Base-by-base conservation (phyloP, 306 rosid genomes). In the Dryas alaskensis region DNA sequence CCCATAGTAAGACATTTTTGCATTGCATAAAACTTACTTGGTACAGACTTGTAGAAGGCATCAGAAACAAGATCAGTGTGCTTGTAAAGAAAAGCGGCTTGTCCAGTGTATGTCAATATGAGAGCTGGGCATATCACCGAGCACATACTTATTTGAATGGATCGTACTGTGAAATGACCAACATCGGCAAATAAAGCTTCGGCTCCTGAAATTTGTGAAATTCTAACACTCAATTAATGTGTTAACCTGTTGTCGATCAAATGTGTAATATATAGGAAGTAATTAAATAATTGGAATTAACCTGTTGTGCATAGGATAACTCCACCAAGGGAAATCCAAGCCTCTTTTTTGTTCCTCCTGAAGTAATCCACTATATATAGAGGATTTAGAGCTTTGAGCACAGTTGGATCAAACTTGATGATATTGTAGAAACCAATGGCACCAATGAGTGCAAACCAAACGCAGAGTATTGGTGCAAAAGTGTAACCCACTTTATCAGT, bases 311-410 rank as follows among this genome's bases (percentile, higher is more conserved):
- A 60, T 7, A 92, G 78, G 5, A 89, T 92, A 62, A 81, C 57
- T 4, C 98, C 98, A 43, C 98, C 97, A 44, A 92, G 98, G 12
- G 98, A 92, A 67, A 92, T 82, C 98, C 97, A 92, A 75, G 92
- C 97, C 14, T 89, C 80, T 65, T 79, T 81, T 45, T 81, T 82
- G 80, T 92, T 92, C 81, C 95, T 90, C 4, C 6, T 46, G 53
- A 92, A 88, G 53, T 90, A 92, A 37, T 84, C 70, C 1, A 89
- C 44, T 1, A 92, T 87, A 81, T 88, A 87, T 8, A 42, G 72
- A 27, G 97, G 98, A 71, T 90, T 88, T 37, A 90, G 12, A 17
- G 95, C 98, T 70, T 88, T 92, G 57, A 86, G 8, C 3, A 92
- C 92, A 0, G 84, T 7, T 8, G 92, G 73, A 64, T 92, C 98